Evolutionary conservation across 495 filamentous ascomycete species (phyloP).

Genomic region (Aspergillus egyptiacus): DNA sequence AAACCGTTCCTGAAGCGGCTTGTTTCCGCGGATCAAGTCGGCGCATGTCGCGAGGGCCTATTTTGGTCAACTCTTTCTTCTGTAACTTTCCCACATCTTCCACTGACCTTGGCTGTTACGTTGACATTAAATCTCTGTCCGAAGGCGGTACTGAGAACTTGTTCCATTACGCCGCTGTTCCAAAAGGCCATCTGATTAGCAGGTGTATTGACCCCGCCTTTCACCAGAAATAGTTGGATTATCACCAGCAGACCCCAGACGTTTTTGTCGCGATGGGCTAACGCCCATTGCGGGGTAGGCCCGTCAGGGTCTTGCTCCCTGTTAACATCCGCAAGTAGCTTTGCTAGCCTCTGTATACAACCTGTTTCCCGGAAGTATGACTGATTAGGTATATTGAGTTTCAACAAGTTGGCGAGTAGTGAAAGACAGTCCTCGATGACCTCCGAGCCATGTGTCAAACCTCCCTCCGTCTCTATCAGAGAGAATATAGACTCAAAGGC

Average conservation of each 20-base stretch:
- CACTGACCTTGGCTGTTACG: constrained; percentile 72
- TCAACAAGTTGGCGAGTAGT: constrained; percentile 83
- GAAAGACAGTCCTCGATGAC: constrained; percentile 93
- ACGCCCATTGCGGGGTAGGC: constrained; percentile 63
- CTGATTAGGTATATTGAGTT: constrained; percentile 85
- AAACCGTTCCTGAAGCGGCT: constrained; percentile 73
- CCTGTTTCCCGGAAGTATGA: constrained; percentile 90
- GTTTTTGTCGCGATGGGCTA: constrained; percentile 79
- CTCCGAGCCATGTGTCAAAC: constrained; percentile 77
- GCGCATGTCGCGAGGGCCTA: constrained; percentile 79
- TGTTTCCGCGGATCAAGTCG: constrained; percentile 81
- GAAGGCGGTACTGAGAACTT: constrained; percentile 79
- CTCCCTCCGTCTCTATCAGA: constrained; percentile 77
- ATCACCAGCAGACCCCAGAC: constrained; percentile 85
- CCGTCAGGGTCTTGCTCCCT: constrained; percentile 51
- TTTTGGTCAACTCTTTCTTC: constrained; percentile 16
- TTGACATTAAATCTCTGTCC: constrained; percentile 63
- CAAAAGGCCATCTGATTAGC: constrained; percentile 84
- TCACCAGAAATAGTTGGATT: constrained; percentile 75
- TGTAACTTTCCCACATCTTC: neutral
- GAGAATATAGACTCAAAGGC: constrained; percentile 81
- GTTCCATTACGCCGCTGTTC: constrained; percentile 72
- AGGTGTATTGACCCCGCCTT: constrained; percentile 70
- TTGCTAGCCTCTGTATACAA: constrained; percentile 66
- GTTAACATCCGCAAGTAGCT: constrained; percentile 60